Evolutionary conservation across 2,329 filamentous ascomycete genomes (phyloP).

Genomic region (Fusarium nodosum): DNA sequence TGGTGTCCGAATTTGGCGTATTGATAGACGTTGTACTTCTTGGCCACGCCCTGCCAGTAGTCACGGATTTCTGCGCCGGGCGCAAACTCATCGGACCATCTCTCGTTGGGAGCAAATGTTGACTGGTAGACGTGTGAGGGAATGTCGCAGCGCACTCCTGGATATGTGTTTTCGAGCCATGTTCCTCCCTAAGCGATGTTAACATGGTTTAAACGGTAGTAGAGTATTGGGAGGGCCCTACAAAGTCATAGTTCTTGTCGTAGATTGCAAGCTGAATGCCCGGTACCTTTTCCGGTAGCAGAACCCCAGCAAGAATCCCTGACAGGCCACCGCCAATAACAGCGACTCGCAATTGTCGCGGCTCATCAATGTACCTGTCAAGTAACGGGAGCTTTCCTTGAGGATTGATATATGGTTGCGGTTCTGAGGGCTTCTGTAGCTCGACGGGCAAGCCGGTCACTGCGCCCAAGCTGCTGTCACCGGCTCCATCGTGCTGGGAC

Average conservation of each 20-base stretch:
- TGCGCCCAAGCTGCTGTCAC: background rate
- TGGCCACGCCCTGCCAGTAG: conserved; percentile 73
- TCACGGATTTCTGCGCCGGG: conserved; percentile 73
- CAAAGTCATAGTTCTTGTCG: conserved; percentile 5
- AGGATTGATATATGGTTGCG: background rate
- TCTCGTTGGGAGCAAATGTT: conserved; percentile 73
- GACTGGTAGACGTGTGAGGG: conserved; percentile 77
- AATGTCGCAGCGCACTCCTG: conserved; percentile 74
- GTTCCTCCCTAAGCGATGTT: conserved; percentile 36
- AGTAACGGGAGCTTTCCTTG: background rate
- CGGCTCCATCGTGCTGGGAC: background rate
- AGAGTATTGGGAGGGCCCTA: background rate
- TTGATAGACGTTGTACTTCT: conserved; percentile 73
- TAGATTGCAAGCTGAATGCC: background rate
- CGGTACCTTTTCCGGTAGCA: background rate
- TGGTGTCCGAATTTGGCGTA: conserved; percentile 47
- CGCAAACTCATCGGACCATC: conserved; percentile 77
- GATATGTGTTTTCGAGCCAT: conserved; percentile 69
- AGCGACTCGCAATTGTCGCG: conserved; percentile 2
- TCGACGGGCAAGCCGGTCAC: background rate
- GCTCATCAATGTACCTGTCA: background rate
- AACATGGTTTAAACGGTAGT: accelerated
- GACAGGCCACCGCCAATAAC: conserved; percentile 3
- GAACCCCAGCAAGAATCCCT: background rate
- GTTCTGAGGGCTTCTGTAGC: background rate